Percentiles rank a stretch among this genome's conserved stretches.
Evolutionary conservation across 2,329 filamentous ascomycete species (phyloP).

Genomic region (Didymellaceae sp.): DNA sequence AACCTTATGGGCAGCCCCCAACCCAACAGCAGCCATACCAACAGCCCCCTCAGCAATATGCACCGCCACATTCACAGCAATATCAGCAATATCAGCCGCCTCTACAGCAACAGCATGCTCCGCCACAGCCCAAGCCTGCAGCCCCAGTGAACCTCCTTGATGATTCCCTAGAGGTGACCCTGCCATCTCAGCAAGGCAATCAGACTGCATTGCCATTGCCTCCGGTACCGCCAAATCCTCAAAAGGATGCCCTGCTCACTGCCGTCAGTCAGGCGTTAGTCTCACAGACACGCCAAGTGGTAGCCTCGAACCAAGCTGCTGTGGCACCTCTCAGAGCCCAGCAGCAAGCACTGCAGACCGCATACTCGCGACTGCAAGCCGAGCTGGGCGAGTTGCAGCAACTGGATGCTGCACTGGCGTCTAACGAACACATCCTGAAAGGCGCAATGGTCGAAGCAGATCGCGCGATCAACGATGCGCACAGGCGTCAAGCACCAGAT

Average conservation of each 20-base stretch:
- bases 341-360: conserved; percentile 74
- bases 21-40: conserved; percentile 21
- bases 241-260: conserved; percentile 85
- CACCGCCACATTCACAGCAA: conserved; percentile 22
- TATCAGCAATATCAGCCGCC: conserved; percentile 28
- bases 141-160: conserved; percentile 63
- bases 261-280: conserved; percentile 76
- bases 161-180: conserved; percentile 66
- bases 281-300: conserved; percentile 70
- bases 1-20: conserved; percentile 22
- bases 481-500: conserved; percentile 71
- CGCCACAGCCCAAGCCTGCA: conserved; percentile 36
- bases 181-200: conserved; percentile 58
- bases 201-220: conserved; percentile 68
- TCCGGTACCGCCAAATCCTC: conserved; percentile 91
- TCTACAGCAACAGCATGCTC: conserved; percentile 19
- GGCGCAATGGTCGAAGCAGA: conserved; percentile 81
- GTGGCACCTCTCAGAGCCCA: conserved; percentile 80
- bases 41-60: conserved; percentile 23
- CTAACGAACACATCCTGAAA: conserved; percentile 80
- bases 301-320: conserved; percentile 75
- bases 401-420: conserved; percentile 72
- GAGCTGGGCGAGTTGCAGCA: conserved; percentile 76
- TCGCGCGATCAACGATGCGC: conserved; percentile 74
- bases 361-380: conserved; percentile 71